phyloP scores from a whole-genome alignment of 2,329 filamentous ascomycete genomes.

The Xylariaceae sp. region DNA sequence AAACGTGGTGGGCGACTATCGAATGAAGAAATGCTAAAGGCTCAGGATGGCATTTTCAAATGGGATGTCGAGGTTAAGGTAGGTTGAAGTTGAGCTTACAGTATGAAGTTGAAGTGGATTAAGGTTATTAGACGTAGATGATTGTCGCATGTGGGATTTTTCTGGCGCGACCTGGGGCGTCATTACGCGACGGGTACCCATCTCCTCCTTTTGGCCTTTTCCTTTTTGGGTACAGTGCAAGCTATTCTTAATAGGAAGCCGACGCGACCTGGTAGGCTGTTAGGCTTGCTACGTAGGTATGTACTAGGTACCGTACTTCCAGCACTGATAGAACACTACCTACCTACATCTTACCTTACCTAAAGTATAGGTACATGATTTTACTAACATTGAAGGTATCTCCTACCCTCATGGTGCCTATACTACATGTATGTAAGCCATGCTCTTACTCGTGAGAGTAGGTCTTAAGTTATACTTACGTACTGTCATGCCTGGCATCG shows the following conservation, averaged over 20 bases:
- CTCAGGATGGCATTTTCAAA: not conserved
- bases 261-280: not conserved
- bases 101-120: conserved; percentile 8
- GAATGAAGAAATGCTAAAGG: no score
- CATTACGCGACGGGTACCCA: conserved; percentile 26
- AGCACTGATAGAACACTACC: no score
- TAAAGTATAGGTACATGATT: no score
- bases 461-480: no score
- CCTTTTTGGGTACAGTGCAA: conserved; percentile 1
- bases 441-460: no score
- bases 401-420: no score
- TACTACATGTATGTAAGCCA: no score
- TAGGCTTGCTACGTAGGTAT: no score
- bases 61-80: conserved; percentile 3
- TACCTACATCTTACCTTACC: no score
- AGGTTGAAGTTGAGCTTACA: not conserved
- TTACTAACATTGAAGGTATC: no score
- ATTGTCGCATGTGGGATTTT: conserved; percentile 30
- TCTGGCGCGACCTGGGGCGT: conserved; percentile 29
- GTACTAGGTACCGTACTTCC: no score
- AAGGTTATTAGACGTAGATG: conserved; percentile 11
- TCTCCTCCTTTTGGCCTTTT: conserved; percentile 14
- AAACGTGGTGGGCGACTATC: not conserved
- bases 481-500: no score
- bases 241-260: not conserved